Conservation (phyloP, 257 asterid species). For the Parsonsia alboflavescens region DNA sequence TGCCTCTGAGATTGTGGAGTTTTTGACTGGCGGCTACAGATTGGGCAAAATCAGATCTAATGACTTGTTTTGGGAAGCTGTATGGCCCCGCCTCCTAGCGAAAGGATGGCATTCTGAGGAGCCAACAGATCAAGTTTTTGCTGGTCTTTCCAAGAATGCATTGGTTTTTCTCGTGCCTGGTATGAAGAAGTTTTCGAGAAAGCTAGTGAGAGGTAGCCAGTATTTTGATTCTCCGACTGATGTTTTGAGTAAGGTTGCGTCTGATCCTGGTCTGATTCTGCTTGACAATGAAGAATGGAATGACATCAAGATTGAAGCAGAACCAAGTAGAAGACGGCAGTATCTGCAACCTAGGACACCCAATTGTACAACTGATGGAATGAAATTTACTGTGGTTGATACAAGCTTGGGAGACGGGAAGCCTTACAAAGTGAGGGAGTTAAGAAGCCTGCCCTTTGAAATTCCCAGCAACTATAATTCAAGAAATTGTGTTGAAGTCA, state of each 20-base stretch:
- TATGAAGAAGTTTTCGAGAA: constrained; percentile 55
- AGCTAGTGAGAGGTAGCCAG: constrained; percentile 49
- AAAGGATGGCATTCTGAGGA: constrained; percentile 83
- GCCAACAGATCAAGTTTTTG: constrained; percentile 40
- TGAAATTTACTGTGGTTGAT: constrained; percentile 56
- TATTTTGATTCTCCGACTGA: constrained; percentile 71
- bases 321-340: constrained; percentile 34
- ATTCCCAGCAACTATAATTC: constrained; percentile 16
- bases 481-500: constrained; percentile 2
- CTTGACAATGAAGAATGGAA: constrained; percentile 35
- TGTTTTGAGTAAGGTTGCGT: constrained; percentile 57
- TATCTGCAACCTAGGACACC: constrained; percentile 72
- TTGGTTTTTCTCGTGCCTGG: constrained; percentile 71
- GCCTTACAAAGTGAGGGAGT: constrained; percentile 36
- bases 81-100: constrained; percentile 90
- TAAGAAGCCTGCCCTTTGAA: constrained; percentile 42
- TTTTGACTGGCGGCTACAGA: constrained; percentile 67
- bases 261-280: constrained; percentile 54
- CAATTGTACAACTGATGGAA: constrained; percentile 24
- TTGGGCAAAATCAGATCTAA: constrained; percentile 73
- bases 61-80: constrained; percentile 87
- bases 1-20: constrained; percentile 47
- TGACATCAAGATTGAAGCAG: constrained; percentile 27
- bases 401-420: constrained; percentile 43
- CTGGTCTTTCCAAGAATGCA: constrained; percentile 30